These are phyloP conservation scores for Nannochloris sp. DNA, from an alignment of 139 green algal genomes.

Conservation along the genomic window DNA sequence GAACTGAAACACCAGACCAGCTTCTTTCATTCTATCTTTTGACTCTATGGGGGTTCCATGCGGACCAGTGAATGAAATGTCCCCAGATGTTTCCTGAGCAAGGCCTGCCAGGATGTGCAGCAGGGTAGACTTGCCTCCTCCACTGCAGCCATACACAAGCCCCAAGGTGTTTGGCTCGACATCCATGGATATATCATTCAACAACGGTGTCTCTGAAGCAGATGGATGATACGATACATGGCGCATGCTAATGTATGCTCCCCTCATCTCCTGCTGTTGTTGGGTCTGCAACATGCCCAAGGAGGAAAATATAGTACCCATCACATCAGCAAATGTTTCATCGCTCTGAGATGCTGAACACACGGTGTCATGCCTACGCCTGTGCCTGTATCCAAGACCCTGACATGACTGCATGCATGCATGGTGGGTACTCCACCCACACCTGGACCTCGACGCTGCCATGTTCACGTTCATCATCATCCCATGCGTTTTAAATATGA, in stretches of 20 bases:
- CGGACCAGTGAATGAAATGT: constrained; percentile 21
- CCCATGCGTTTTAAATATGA: no score
- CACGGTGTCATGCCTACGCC: no score
- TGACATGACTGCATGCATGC: no score
- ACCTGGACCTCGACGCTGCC: no score
- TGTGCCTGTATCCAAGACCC: no score
- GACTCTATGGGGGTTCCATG: background rate
- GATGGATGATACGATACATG: constrained; percentile 42
- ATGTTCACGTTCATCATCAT: no score
- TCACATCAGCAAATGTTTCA: constrained; percentile 7
- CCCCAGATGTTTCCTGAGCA: constrained; percentile 42
- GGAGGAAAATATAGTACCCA: constrained; percentile 5
- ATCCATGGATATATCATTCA: constrained; percentile 52
- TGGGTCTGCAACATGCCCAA: background rate
- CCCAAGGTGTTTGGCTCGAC: constrained; percentile 62
- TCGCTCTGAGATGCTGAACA: background rate
- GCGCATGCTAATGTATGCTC: constrained; percentile 2
- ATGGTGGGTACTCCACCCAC: no score
- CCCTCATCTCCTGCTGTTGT: background rate
- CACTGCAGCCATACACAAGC: constrained; percentile 70
- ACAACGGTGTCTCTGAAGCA: constrained; percentile 44
- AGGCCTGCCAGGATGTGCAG: constrained; percentile 69
- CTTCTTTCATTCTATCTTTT: constrained; percentile 24
- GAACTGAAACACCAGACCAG: constrained; percentile 93
- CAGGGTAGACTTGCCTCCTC: constrained; percentile 85